These are phyloP conservation scores for Oryza longistaminata DNA, from an alignment of 176 grass and related monocot species.

Conservation along the genomic window DNA sequence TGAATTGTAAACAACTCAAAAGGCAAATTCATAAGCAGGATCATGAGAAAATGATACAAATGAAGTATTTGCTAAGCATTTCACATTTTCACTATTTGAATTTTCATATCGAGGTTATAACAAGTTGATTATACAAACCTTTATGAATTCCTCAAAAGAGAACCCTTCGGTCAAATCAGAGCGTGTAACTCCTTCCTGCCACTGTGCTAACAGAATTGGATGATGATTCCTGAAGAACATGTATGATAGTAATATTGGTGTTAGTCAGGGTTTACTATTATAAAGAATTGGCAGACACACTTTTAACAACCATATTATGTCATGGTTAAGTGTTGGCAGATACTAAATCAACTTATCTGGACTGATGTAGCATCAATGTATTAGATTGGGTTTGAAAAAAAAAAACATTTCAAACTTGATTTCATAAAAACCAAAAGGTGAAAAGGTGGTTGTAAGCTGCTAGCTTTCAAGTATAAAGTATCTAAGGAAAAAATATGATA, in stretches of 20 bases:
- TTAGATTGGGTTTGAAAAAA: not conserved
- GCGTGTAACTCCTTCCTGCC: slow-evolving; percentile 91
- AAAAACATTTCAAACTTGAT: not conserved
- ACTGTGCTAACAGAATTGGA: slow-evolving; percentile 83
- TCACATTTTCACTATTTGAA: not conserved
- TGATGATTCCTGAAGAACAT: slow-evolving; percentile 74
- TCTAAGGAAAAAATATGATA: not conserved
- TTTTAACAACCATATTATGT: not conserved
- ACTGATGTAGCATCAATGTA: not conserved
- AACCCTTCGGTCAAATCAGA: slow-evolving; percentile 62
- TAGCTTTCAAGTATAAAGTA: not conserved
- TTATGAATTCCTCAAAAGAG: slow-evolving; percentile 83
- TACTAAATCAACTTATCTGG: slow-evolving; percentile 10
- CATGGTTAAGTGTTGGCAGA: not conserved
- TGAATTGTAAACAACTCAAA: not conserved
- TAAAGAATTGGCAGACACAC: not conserved
- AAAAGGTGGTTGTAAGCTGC: not conserved
- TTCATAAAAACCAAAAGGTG: not conserved
- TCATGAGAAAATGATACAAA: not conserved
- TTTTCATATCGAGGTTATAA: slow-evolving; percentile 2
- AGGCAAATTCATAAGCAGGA: not conserved
- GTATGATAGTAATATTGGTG: not conserved
- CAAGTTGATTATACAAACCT: slow-evolving; percentile 39
- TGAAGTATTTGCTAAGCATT: not conserved
- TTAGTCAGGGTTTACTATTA: not conserved